phyloP scores from a whole-genome alignment of 257 asterid species.

The Gardenia jasminoides region DNA sequence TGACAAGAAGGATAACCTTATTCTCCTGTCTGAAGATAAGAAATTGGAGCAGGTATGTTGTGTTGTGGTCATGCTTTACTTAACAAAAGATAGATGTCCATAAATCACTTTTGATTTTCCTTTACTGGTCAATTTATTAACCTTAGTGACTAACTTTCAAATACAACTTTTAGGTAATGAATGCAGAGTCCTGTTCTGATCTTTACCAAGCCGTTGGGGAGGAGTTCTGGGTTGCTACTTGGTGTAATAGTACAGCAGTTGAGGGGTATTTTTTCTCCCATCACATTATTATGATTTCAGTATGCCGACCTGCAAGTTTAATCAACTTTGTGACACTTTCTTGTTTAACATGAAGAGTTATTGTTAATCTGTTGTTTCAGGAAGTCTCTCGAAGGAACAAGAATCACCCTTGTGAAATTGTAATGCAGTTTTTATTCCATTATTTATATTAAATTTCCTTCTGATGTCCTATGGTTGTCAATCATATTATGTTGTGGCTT shows the following conservation, averaged over 20 bases:
- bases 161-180: slow-evolving; percentile 58
- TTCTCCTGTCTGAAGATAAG: slow-evolving; percentile 65
- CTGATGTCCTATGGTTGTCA: slow-evolving; percentile 16
- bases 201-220: slow-evolving; percentile 75
- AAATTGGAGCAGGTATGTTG: slow-evolving; percentile 78
- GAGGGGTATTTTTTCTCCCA: slow-evolving; percentile 66
- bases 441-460: slow-evolving; percentile 4
- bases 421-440: slow-evolving; percentile 25
- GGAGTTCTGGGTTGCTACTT: slow-evolving; percentile 93
- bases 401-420: slow-evolving; percentile 73
- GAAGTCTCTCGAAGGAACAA: slow-evolving; percentile 91
- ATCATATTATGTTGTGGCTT: slow-evolving; percentile 20
- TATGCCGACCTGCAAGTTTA: not conserved
- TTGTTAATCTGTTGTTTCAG: slow-evolving; percentile 51
- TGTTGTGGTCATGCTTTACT: not conserved
- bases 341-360: slow-evolving; percentile 5
- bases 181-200: slow-evolving; percentile 83
- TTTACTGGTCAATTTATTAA: not conserved
- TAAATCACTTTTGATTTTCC: not conserved
- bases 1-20: slow-evolving; percentile 63
- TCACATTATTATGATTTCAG: not conserved
- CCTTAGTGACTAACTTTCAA: slow-evolving; percentile 1
- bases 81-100: not conserved
- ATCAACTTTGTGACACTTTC: not conserved
- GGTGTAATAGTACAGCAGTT: slow-evolving; percentile 73